Base-by-base conservation (phyloP, 2,329 filamentous ascomycete genomes). In the Pezicula radicicola region DNA sequence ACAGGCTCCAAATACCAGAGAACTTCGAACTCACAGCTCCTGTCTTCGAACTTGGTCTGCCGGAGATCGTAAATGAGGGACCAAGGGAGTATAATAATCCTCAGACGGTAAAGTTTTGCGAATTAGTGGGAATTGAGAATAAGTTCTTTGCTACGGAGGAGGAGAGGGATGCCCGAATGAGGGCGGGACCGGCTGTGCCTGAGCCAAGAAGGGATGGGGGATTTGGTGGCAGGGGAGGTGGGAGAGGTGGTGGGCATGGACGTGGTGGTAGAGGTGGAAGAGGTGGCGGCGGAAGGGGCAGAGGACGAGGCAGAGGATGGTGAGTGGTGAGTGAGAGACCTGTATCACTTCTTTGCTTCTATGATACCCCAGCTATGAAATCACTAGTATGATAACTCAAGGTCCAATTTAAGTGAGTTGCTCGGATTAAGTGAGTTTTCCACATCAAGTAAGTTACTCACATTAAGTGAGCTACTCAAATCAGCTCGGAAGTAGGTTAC, bases 71-170 rank as follows among this genome's bases (percentile, higher is more conserved):
- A 0, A 63, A 75, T 0, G 75, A 85, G n/a, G 80, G 84, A 66
- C 90, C 91, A 1, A 73, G 76, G 1, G 92, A 97, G 70, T 93
- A 93, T 66, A 90, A 84, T 4, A 97, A 94, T 64, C 86, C 88
- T 12, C 93, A 97, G 71, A 97, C 91, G 6, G 75, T 74, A n/a
- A 71, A 76, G 3, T 97, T 93, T 66, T 99, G 94, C 69, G 75
- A 85, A 51, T 71, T 97, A 50, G 63, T 97, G 1, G 84, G 80
- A 8, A 84, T 99, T 33, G 73, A 81, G 6, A 96, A 97, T 66
- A 76, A 85, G 9, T 96, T 83, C 75, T 78, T 88, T 60, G 81
- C 87, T 2, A 83, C 73, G n/a, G 80, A 87, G 2, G 84, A 91
- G 62, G 89, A 96, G 67, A 79, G 84, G 47, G 71, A 73, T 13